Evolutionary conservation across 495 filamentous ascomycete genomes (phyloP).

Genomic region (Penicillium salamii): DNA sequence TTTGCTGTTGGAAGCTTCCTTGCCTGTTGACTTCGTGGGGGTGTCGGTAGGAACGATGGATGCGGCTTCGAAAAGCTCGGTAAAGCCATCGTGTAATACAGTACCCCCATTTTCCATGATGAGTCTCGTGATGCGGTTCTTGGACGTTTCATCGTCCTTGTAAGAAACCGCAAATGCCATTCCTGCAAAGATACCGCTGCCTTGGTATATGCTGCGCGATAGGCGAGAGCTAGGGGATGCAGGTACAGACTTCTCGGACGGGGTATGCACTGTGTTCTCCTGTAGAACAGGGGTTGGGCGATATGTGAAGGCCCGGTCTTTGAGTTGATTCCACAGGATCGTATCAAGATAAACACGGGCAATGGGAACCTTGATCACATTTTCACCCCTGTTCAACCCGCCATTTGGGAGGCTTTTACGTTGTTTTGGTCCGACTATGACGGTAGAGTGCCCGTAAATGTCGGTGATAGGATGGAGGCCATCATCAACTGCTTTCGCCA

Average conservation of each 20-base stretch:
- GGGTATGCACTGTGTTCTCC: slow-evolving; percentile 33
- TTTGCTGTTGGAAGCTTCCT: slow-evolving; percentile 10
- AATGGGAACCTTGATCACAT: slow-evolving; percentile 43
- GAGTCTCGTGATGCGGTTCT: slow-evolving; percentile 46
- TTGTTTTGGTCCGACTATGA: slow-evolving; percentile 45
- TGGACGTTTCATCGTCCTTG: slow-evolving; percentile 52
- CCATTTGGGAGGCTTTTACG: slow-evolving; percentile 43
- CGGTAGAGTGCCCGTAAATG: slow-evolving; percentile 42
- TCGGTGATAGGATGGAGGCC: slow-evolving; percentile 41
- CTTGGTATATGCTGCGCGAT: slow-evolving; percentile 35
- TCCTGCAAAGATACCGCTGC: slow-evolving; percentile 57
- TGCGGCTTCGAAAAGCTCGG: slow-evolving; percentile 70
- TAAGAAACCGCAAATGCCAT: slow-evolving; percentile 84
- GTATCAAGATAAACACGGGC: slow-evolving; percentile 47
- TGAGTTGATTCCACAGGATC: slow-evolving; percentile 49
- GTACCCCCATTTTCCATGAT: slow-evolving; percentile 65
- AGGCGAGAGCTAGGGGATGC: slow-evolving; percentile 40
- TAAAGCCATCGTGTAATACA: slow-evolving; percentile 74
- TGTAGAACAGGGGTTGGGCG: slow-evolving; percentile 16
- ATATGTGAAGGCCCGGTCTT: slow-evolving; percentile 41
- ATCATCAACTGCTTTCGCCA: slow-evolving; percentile 22
- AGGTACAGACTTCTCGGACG: slow-evolving; percentile 40
- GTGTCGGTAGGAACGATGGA: slow-evolving; percentile 30
- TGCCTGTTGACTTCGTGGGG: slow-evolving; percentile 21
- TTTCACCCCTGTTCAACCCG: slow-evolving; percentile 27